Evolutionary conservation across 208 protist genomes (phyloP), one percentile per base, ranked within the genome.

Genomic region (Leishmania amazonensis): DNA sequence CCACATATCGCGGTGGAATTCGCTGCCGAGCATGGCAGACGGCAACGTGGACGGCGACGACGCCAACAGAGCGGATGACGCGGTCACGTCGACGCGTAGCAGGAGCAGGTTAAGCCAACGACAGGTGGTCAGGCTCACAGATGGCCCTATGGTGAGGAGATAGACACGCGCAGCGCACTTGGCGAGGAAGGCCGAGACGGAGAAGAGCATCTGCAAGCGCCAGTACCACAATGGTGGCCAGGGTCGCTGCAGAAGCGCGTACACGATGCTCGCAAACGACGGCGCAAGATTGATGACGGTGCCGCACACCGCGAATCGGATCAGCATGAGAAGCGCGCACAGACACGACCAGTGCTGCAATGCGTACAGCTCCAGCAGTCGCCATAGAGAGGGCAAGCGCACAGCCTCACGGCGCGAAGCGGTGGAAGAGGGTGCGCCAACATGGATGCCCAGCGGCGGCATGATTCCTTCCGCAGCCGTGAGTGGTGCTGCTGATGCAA

Each of bases 271-370:
- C 0, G 81, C 81, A 19, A 91, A 65, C 6, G 88, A 91, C 40
- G 87, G 85, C 1, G 86, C 21, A 38, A 93, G 74, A 73, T 90
- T 89, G 31, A 85, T 51, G 35, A 86, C 62, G 1, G 88, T 90
- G 35, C 86, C 85, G 35, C 84, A 84, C 47, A 91, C 35, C 58
- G 86, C 85, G 60, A 86, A 93, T 45, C 89, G 89, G 49, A 91
- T 28, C 47, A 89, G 71, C 58, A 87, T 82, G 11, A 84, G 57
- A 54, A 93, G 53, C 60, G 81, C 81, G 38, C 88, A 90, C 35
- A 90, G 5, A 76, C 71, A 78, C 35, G 84, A 47, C 58, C 84
- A 86, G 76, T 85, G 71, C 38, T 83, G 76, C 81, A 84, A 21
- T 2, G 78, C 60, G 67, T 80, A 90, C 45, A 78, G 70, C 2